Percentiles rank a stretch among this genome's conserved stretches.
These are phyloP conservation scores for Pichia sp. DNA, from an alignment of 1,139 yeast genomes.

Conservation along the genomic window DNA sequence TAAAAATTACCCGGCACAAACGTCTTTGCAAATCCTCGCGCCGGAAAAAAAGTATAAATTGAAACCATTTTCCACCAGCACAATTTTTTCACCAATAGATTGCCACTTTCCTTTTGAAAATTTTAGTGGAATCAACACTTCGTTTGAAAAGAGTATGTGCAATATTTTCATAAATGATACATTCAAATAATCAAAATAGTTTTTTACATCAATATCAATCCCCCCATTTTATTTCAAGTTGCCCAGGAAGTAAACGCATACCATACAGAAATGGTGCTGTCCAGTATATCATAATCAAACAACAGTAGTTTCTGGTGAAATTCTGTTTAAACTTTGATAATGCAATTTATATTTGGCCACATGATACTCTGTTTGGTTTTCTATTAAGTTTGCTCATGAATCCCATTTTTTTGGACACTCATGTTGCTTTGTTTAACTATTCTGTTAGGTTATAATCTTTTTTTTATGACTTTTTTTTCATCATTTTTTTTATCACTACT, in stretches of 20 bases:
- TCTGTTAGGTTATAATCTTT: background rate
- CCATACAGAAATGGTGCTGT: constrained; percentile 9
- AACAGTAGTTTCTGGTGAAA: constrained; percentile 9
- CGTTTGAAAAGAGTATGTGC: background rate
- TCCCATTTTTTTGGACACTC: constrained; percentile 37
- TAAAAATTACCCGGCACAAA: background rate
- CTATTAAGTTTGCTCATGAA: constrained; percentile 31
- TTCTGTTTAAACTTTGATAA: background rate
- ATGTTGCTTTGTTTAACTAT: constrained; percentile 29
- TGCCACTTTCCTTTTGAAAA: too few relatives aligned
- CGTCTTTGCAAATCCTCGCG: background rate
- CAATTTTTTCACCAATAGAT: background rate
- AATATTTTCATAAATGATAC: background rate
- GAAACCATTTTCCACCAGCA: background rate
- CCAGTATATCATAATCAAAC: constrained; percentile 6
- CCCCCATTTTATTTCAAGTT: background rate
- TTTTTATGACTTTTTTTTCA: background rate
- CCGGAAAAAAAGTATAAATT: background rate
- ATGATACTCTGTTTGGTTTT: constrained; percentile 31
- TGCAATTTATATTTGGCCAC: constrained; percentile 10
- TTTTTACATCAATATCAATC: background rate
- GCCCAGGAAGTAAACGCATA: background rate
- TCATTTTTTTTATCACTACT: background rate
- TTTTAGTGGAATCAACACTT: background rate
- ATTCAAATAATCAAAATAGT: background rate